Evolutionary conservation across 805 yeast genomes (phyloP).

Genomic region (Spencermartinsiella europaea): DNA sequence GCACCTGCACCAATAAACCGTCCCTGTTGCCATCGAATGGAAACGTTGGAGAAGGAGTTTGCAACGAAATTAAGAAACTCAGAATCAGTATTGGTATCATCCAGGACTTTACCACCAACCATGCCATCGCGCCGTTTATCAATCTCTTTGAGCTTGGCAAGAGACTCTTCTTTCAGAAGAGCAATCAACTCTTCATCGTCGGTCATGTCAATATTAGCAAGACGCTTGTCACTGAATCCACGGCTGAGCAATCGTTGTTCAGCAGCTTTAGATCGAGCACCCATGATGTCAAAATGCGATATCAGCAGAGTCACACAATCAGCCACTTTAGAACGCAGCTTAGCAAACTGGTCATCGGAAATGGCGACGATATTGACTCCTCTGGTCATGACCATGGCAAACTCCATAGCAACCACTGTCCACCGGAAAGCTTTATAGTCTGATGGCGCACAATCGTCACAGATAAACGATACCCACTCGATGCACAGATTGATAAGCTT

Average conservation of each 20-base stretch:
- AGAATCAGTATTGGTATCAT: constrained; percentile 79
- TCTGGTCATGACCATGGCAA: constrained; percentile 89
- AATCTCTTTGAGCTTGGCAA: constrained; percentile 57
- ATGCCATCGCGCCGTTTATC: constrained; percentile 51
- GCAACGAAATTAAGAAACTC: constrained; percentile 83
- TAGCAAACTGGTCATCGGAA: constrained; percentile 67
- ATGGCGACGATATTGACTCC: constrained; percentile 84
- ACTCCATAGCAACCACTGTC: constrained; percentile 94
- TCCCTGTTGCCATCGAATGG: constrained; percentile 97
- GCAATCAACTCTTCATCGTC: constrained; percentile 49
- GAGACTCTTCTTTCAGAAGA: constrained; percentile 60
- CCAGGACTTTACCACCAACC: constrained; percentile 81
- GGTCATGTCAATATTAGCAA: constrained; percentile 42
- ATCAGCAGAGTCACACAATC: constrained; percentile 90
- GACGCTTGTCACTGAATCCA: constrained; percentile 30
- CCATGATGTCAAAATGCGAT: constrained; percentile 97
- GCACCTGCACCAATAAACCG: constrained; percentile 91
- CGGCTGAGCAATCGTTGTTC: constrained; percentile 43
- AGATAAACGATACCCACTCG: constrained; percentile 88
- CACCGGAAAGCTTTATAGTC: constrained; percentile 89
- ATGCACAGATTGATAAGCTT: constrained; percentile 70
- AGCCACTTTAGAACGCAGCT: constrained; percentile 76
- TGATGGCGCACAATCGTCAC: constrained; percentile 91
- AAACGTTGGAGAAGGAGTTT: constrained; percentile 79
- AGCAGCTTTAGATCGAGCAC: constrained; percentile 78